Evolutionary conservation across 164 flowering plant genomes (phyloP).

Genomic region (Platanus orientalis): DNA sequence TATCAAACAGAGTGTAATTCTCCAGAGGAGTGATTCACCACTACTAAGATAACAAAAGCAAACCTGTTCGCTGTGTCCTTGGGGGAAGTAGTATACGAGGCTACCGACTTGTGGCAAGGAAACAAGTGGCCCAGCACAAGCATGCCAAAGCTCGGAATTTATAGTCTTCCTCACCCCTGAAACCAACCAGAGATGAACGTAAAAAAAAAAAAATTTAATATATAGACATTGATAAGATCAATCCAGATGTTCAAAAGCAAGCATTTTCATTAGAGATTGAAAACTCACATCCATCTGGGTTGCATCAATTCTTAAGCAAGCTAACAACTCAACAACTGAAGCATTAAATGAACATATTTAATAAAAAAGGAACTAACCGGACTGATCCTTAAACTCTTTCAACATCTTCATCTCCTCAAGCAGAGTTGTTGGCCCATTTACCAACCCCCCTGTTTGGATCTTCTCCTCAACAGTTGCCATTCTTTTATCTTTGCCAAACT

Average conservation of each 20-base stretch:
- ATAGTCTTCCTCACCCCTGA: constrained; percentile 60
- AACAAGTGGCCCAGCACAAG: constrained; percentile 98
- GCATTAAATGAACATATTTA: not conserved
- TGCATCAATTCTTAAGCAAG: not conserved
- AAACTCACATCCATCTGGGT: not conserved
- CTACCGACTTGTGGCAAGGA: constrained; percentile 88
- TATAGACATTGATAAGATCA: too few relatives aligned
- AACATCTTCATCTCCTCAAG: constrained; percentile 79
- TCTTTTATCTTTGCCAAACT: constrained; percentile 3
- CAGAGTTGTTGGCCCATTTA: constrained; percentile 32
- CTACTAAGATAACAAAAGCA: constrained; percentile 11
- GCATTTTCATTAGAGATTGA: not conserved
- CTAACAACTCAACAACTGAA: not conserved
- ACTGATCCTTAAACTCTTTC: constrained; percentile 74
- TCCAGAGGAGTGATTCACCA: not conserved
- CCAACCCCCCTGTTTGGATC: constrained; percentile 37
- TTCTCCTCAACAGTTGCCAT: constrained; percentile 49
- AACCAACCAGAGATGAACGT: constrained; percentile 5
- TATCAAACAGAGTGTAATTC: too few relatives aligned
- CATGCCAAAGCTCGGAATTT: constrained; percentile 95
- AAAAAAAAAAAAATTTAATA: not conserved
- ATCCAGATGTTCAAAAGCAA: not conserved
- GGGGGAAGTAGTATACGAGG: constrained; percentile 93
- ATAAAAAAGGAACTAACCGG: constrained; percentile 50
- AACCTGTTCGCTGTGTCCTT: constrained; percentile 99